Conservation (phyloP, 1,139 yeast genomes). For the Pichia kudriavzevii region DNA sequence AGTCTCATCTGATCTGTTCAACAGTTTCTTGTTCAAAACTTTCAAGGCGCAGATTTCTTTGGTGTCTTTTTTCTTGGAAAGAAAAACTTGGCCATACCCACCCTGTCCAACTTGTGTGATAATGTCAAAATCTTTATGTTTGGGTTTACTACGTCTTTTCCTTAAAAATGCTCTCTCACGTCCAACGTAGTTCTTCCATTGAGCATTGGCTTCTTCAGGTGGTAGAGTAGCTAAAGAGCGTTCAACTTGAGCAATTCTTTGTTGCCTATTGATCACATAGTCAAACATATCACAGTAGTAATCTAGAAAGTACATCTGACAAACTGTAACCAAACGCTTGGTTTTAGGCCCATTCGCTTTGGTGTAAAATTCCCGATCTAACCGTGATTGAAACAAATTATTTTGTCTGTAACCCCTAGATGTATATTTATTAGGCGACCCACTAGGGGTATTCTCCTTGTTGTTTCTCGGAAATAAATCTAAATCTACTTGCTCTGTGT, state of each 20-base stretch:
- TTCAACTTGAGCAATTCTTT: slow-evolving; percentile 64
- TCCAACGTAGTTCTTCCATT: slow-evolving; percentile 77
- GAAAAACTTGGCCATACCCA: slow-evolving; percentile 95
- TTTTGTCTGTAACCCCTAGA: slow-evolving; percentile 21
- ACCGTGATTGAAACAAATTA: slow-evolving; percentile 20
- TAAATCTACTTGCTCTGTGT: slow-evolving; percentile 12
- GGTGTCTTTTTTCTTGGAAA: slow-evolving; percentile 91
- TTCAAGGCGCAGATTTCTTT: slow-evolving; percentile 94
- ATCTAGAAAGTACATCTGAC: slow-evolving; percentile 74
- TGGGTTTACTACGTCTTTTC: slow-evolving; percentile 84
- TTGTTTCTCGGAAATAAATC: slow-evolving; percentile 14
- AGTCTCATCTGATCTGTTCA: slow-evolving; percentile 88
- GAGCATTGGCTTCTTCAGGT: slow-evolving; percentile 48
- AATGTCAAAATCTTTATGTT: slow-evolving; percentile 91
- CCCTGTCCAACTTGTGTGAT: slow-evolving; percentile 99
- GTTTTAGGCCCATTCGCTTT: slow-evolving; percentile 71
- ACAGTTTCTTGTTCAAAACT: slow-evolving; percentile 77
- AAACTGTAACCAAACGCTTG: slow-evolving; percentile 78
- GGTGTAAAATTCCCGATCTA: slow-evolving; percentile 45
- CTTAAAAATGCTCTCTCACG: slow-evolving; percentile 81
- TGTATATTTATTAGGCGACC: slow-evolving; percentile 12
- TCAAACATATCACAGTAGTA: slow-evolving; percentile 95
- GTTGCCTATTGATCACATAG: slow-evolving; percentile 80
- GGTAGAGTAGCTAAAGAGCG: slow-evolving; percentile 45
- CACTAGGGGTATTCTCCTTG: slow-evolving; percentile 31